phyloP scores from a whole-genome alignment of 495 filamentous ascomycete species.

The Hypomontagnella submonticulosa region DNA sequence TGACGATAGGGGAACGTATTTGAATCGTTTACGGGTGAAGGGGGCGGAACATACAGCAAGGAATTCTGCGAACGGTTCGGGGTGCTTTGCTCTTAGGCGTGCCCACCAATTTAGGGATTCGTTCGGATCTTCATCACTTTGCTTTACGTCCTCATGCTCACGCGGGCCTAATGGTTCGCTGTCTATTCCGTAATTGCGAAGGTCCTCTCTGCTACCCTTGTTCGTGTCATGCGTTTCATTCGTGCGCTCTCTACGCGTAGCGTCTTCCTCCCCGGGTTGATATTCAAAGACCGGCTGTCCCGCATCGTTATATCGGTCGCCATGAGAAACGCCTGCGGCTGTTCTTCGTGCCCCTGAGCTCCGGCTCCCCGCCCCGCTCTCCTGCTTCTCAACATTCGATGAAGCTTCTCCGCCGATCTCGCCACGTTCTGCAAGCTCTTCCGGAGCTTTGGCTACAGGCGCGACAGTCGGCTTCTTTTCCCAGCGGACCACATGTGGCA shows the following conservation, averaged over 20 bases:
- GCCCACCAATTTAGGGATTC: slow-evolving; percentile 66
- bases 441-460: slow-evolving; percentile 11
- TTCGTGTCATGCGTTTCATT: slow-evolving; percentile 26
- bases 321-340: slow-evolving; percentile 26
- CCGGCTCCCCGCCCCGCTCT: slow-evolving; percentile 2
- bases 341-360: slow-evolving; percentile 17
- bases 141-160: slow-evolving; percentile 28
- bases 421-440: slow-evolving; percentile 31
- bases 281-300: slow-evolving; percentile 45
- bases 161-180: slow-evolving; percentile 38
- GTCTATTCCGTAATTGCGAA: slow-evolving; percentile 33
- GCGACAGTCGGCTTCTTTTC: slow-evolving; percentile 58
- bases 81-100: slow-evolving; percentile 62
- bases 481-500: slow-evolving; percentile 61
- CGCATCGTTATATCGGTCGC: slow-evolving; percentile 26
- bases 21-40: no score
- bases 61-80: slow-evolving; percentile 62
- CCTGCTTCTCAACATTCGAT: slow-evolving; percentile 4
- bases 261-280: slow-evolving; percentile 30
- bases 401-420: neutral
- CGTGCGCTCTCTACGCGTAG: slow-evolving; percentile 27
- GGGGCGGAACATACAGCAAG: slow-evolving; percentile 53
- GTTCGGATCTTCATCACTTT: slow-evolving; percentile 58
- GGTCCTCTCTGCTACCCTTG: slow-evolving; percentile 11
- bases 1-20: no score